phyloP scores from a whole-genome alignment of 352 stramenopile genomes.

The Phytophthora syringae region DNA sequence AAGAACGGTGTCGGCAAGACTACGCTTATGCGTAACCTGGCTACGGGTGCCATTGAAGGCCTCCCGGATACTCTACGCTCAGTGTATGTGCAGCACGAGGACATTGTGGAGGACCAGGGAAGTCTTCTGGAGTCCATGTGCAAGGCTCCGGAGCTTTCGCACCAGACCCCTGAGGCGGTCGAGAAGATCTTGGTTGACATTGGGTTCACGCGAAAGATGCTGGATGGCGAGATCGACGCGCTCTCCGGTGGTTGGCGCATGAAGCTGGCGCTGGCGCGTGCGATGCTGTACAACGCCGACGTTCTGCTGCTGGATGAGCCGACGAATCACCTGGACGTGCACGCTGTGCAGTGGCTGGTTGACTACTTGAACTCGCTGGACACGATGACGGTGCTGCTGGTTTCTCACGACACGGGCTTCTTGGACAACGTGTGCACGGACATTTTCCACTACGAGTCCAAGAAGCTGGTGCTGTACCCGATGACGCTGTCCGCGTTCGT shows the following conservation, averaged over 20 bases:
- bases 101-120: conserved; percentile 92
- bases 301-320: conserved; percentile 96
- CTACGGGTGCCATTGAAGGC: conserved; percentile 91
- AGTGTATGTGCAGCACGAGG: conserved; percentile 97
- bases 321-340: conserved; percentile 96
- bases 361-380: conserved; percentile 96
- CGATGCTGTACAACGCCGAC: conserved; percentile 96
- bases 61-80: conserved; percentile 93
- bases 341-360: conserved; percentile 97
- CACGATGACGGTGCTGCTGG: conserved; percentile 95
- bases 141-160: conserved; percentile 74
- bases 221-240: conserved; percentile 92
- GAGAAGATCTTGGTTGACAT: conserved; percentile 87
- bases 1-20: conserved; percentile 98
- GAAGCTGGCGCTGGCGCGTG: conserved; percentile 95
- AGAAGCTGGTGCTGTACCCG: conserved; percentile 95
- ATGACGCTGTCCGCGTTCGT: conserved; percentile 92
- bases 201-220: conserved; percentile 94
- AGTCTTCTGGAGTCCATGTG: conserved; percentile 70
- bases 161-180: conserved; percentile 78
- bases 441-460: conserved; percentile 96
- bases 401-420: conserved; percentile 97
- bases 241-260: conserved; percentile 97
- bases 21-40: conserved; percentile 93
- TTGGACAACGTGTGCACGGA: conserved; percentile 97